These are phyloP conservation scores for Rugonectria rugulosa DNA, from an alignment of 2,329 filamentous ascomycete species.

Conservation along the genomic window DNA sequence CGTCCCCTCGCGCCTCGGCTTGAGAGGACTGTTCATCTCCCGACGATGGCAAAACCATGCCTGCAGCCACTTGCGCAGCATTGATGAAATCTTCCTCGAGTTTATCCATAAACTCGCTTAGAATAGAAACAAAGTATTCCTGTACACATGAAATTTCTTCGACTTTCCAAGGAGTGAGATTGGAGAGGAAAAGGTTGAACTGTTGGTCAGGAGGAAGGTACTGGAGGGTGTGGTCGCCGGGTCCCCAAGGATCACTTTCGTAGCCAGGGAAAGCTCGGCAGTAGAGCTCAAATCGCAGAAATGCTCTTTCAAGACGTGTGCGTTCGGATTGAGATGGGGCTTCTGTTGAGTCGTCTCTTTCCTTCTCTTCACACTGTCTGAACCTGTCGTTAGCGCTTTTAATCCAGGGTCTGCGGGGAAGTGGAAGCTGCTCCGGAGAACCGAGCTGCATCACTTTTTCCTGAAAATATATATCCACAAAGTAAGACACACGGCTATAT, in stretches of 20 bases:
- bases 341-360: too few species aligned
- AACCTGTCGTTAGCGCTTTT: background rate
- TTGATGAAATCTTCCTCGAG: background rate
- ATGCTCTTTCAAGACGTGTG: background rate
- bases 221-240: background rate
- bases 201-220: background rate
- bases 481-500: background rate
- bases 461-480: background rate
- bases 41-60: background rate
- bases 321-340: background rate
- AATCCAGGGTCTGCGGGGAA: too few species aligned
- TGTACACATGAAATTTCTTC: background rate
- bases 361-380: too few species aligned
- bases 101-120: background rate
- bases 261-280: background rate
- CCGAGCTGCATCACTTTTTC: background rate
- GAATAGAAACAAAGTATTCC: background rate
- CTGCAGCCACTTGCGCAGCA: background rate
- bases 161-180: background rate
- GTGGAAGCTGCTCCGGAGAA: background rate
- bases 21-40: background rate
- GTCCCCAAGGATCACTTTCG: background rate
- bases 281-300: conserved; percentile 3
- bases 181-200: background rate
- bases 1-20: background rate